Conservation (phyloP, 129 eudicot genomes). For the Chrysanthemum seticuspe region DNA sequence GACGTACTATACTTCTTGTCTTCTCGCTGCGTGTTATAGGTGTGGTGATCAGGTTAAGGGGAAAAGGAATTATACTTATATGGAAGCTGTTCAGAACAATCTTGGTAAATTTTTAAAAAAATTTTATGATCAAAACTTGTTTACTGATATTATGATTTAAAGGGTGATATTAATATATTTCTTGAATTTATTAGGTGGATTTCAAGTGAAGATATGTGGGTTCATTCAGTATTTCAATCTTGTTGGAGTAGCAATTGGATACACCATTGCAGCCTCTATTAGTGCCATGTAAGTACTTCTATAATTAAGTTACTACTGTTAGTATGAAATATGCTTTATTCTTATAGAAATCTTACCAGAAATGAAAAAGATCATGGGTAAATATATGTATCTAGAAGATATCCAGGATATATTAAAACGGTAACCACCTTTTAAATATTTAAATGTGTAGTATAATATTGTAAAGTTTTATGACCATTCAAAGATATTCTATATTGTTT, state of each 20-base stretch:
- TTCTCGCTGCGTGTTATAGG: slow-evolving; percentile 81
- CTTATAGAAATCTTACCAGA: background rate
- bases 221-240: slow-evolving; percentile 85
- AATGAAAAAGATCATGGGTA: background rate
- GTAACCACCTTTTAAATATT: no score
- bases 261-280: slow-evolving; percentile 94
- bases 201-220: slow-evolving; percentile 84
- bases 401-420: no score
- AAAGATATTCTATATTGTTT: no score
- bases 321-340: no score
- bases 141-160: background rate
- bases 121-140: background rate
- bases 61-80: slow-evolving; percentile 84
- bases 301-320: background rate
- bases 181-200: slow-evolving; percentile 62
- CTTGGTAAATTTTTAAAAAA: slow-evolving; percentile 45
- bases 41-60: slow-evolving; percentile 70
- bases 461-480: no score
- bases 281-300: slow-evolving; percentile 68
- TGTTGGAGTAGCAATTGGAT: slow-evolving; percentile 91
- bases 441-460: no score
- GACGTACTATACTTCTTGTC: slow-evolving; percentile 87
- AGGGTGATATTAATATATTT: background rate
- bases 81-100: slow-evolving; percentile 88
- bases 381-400: no score